These are phyloP conservation scores for Pharus latifolius DNA, from an alignment of 176 grass and related monocot genomes.

Conservation along the genomic window DNA sequence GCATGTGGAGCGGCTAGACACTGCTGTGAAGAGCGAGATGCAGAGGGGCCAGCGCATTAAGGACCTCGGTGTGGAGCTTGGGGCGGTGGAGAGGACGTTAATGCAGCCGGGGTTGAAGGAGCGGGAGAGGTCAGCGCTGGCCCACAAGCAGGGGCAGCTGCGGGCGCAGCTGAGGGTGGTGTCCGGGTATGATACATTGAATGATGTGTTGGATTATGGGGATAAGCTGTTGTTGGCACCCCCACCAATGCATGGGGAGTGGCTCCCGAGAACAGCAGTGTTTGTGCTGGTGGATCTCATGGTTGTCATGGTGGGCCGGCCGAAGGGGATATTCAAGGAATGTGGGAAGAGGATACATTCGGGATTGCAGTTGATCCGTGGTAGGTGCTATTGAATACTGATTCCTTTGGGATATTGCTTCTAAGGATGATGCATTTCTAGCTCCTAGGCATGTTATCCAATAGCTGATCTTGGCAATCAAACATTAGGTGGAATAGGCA, in stretches of 20 bases:
- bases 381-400: conserved; percentile 35
- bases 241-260: conserved; percentile 87
- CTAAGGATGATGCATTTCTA: neutral
- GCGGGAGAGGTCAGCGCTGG: conserved; percentile 44
- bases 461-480: neutral
- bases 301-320: conserved; percentile 80
- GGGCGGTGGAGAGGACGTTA: conserved; percentile 42
- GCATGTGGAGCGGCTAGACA: conserved; percentile 57
- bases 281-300: conserved; percentile 92
- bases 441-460: neutral
- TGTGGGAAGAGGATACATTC: conserved; percentile 89
- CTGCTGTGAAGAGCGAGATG: conserved; percentile 53
- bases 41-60: conserved; percentile 38
- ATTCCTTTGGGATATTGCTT: neutral
- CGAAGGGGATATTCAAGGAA: conserved; percentile 92
- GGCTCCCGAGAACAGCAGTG: conserved; percentile 76
- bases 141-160: conserved; percentile 56
- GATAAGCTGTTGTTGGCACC: conserved; percentile 87
- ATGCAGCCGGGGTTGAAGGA: conserved; percentile 31
- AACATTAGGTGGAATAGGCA: neutral
- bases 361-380: conserved; percentile 64
- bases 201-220: conserved; percentile 59
- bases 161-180: conserved; percentile 30
- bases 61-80: conserved; percentile 41
- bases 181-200: conserved; percentile 50